Evolutionary conservation across 2,329 filamentous ascomycete genomes (phyloP), one percentile per base, ranked within the genome.

Genomic region (Penicillium sp.): DNA sequence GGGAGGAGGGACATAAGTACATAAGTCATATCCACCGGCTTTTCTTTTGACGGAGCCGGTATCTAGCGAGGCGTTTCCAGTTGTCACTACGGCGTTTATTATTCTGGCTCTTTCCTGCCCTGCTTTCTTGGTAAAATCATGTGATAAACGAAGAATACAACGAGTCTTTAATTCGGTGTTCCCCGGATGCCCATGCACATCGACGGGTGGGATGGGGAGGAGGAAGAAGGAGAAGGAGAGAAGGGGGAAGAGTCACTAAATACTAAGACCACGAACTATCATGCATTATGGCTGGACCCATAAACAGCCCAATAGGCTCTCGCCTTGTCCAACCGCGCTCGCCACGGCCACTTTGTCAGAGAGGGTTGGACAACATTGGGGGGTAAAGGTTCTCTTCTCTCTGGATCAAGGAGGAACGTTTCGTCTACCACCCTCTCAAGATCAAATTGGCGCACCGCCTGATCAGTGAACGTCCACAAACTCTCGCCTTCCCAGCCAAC

Each of bases 401-500:
- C n/a, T 19, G 30, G 6, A 19, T 46, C 55, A 6, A 19, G 30
- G 3, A 30, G n/a, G 4, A 65, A 28, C 11, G 46, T 13, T 5
- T 46, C 58, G 25, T 65, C 59, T 4, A 63, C 28, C 4, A 71
- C 35, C 8, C 58, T 40, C 30, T 64, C 64, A 22, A 70, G 49
- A 16, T 49, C 60, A 59, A 76, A 75, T 6, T 59, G 63, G 11
- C 57, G 65, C 11, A 63, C 59, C 37, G 70, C 64, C 57, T 75
- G 62, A 59, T 76, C 71, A 30, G 79, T 65, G 62, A 79, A 79
- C 1, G 71, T 76, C 77, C 77, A 79, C n/a, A 79, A 59, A 61
- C 77, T 77, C 69, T 80, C 77, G n/a, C 77, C 76, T 60, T 78
- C 71, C 79, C 79, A 81, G n/a, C 68, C 70, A 49, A 79, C 70